These are phyloP conservation scores for Strobilomyces confusus DNA, from an alignment of 768 basidiomycete species.

Conservation along the genomic window DNA sequence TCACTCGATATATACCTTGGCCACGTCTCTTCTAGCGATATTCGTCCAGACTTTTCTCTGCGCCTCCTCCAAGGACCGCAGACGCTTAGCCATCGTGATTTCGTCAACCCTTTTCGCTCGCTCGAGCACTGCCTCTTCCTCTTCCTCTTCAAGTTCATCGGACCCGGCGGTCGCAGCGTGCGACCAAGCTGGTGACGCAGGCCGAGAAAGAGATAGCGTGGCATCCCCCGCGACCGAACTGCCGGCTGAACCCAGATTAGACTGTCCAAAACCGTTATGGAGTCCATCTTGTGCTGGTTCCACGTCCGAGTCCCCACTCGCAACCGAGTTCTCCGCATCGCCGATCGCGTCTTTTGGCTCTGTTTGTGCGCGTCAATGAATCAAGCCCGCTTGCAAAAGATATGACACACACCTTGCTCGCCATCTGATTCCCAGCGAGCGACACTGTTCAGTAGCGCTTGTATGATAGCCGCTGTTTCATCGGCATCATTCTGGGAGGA, in stretches of 20 bases:
- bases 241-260: constrained; percentile 46
- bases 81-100: constrained; percentile 63
- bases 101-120: constrained; percentile 78
- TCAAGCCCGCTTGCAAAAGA: too few relatives aligned
- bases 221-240: constrained; percentile 59
- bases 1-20: constrained; percentile 50
- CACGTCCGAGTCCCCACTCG: too few relatives aligned
- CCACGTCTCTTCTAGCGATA: constrained; percentile 79
- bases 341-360: too few relatives aligned
- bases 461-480: too few relatives aligned
- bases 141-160: constrained; percentile 72
- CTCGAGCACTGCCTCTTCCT: constrained; percentile 65
- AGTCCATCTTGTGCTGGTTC: constrained; percentile 43
- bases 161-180: constrained; percentile 57
- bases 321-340: too few relatives aligned
- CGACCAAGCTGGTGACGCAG: constrained; percentile 58
- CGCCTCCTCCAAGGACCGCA: constrained; percentile 74
- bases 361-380: too few relatives aligned
- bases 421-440: too few relatives aligned
- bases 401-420: too few relatives aligned
- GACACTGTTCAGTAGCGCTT: too few relatives aligned
- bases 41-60: constrained; percentile 89
- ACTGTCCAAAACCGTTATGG: constrained; percentile 49
- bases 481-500: too few relatives aligned
- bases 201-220: constrained; percentile 68